Conservation (phyloP, 495 filamentous ascomycete genomes). For the Choiromyces venosus region DNA sequence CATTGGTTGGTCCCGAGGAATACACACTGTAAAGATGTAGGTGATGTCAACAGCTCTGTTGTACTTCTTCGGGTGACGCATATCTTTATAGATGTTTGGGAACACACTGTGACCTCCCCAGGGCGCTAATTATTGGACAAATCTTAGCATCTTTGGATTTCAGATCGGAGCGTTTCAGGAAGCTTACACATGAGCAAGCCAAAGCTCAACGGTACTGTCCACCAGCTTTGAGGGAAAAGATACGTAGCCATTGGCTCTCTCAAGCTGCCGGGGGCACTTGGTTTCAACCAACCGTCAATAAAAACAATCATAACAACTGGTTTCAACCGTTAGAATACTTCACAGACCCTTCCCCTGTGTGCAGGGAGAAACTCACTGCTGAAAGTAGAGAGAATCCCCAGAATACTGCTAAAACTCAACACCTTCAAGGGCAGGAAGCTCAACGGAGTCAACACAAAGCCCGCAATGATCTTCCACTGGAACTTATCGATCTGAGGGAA, state of each 20-base stretch:
- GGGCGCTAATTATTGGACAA: slow-evolving; percentile 51
- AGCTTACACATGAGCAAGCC: slow-evolving; percentile 73
- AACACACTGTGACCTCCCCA: slow-evolving; percentile 96
- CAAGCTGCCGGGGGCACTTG: slow-evolving; percentile 72
- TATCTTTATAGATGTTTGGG: slow-evolving; percentile 95
- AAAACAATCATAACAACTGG: slow-evolving; percentile 74
- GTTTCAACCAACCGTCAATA: slow-evolving; percentile 79
- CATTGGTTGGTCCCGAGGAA: background rate
- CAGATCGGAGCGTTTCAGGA: slow-evolving; percentile 42
- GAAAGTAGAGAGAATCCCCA: slow-evolving; percentile 83
- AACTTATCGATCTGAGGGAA: slow-evolving; percentile 66
- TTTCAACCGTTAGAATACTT: slow-evolving; percentile 20
- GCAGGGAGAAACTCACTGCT: slow-evolving; percentile 58
- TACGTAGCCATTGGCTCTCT: slow-evolving; percentile 72
- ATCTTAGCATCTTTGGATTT: slow-evolving; percentile 1
- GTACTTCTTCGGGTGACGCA: slow-evolving; percentile 90
- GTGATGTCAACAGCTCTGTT: slow-evolving; percentile 68
- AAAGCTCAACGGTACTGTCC: slow-evolving; percentile 82
- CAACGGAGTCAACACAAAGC: slow-evolving; percentile 71
- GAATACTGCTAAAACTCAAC: slow-evolving; percentile 80
- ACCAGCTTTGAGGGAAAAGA: slow-evolving; percentile 78
- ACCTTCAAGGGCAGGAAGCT: slow-evolving; percentile 79
- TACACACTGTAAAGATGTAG: slow-evolving; percentile 79
- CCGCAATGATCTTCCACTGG: slow-evolving; percentile 83
- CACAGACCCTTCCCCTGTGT: background rate